Evolutionary conservation across 1,284 basidiomycete species (phyloP).

Genomic region (Taiwanofungus camphoratus): DNA sequence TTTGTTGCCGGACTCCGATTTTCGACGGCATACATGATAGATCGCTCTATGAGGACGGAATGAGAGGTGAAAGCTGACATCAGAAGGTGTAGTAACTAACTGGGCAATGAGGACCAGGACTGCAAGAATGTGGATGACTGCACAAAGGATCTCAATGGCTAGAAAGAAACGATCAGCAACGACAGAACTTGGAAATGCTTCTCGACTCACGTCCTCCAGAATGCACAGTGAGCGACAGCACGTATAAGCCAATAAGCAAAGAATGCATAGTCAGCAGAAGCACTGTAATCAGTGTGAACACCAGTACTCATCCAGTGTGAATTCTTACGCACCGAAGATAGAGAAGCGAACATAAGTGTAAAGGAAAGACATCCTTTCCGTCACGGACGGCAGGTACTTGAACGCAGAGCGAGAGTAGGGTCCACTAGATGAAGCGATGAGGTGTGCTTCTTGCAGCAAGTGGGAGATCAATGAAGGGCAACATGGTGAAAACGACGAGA

Average conservation of each 20-base stretch:
- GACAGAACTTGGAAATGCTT: background rate
- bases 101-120: background rate
- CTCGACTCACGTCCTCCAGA: slow-evolving; percentile 11
- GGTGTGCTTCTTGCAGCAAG: too few relatives aligned
- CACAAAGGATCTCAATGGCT: slow-evolving; percentile 1
- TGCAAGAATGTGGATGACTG: background rate
- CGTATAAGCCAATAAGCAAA: slow-evolving; percentile 8
- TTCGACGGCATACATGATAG: background rate
- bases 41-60: background rate
- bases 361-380: slow-evolving; percentile 6
- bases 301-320: background rate
- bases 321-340: slow-evolving; percentile 2
- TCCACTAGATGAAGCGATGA: too few relatives aligned
- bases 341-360: slow-evolving; percentile 1
- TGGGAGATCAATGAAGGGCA: too few relatives aligned
- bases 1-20: background rate
- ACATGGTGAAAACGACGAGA: too few relatives aligned
- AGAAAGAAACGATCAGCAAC: background rate
- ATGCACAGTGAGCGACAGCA: slow-evolving; percentile 7
- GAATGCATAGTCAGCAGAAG: slow-evolving; percentile 11
- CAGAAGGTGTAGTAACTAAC: background rate
- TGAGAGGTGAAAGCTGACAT: background rate
- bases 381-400: too few relatives aligned
- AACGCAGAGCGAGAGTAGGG: too few relatives aligned
- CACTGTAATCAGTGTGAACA: background rate